Evolutionary conservation across 768 basidiomycete genomes (phyloP).

Genomic region (Suillus subaureus): DNA sequence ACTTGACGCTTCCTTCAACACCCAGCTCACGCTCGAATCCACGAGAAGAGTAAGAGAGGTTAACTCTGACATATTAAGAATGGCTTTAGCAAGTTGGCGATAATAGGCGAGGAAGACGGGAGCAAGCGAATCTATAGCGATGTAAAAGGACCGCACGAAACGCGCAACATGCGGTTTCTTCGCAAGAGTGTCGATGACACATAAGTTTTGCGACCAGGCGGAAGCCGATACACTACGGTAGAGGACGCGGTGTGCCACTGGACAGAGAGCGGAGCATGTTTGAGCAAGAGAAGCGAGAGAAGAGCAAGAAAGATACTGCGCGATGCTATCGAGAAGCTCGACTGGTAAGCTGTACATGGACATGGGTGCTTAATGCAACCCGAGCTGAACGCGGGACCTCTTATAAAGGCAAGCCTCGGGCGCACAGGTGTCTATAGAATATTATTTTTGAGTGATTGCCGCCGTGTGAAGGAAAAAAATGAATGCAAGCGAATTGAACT

Average conservation of each 20-base stretch:
- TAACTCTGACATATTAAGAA: conserved; percentile 63
- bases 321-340: conserved; percentile 64
- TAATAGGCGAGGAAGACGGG: conserved; percentile 51
- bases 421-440: conserved; percentile 12
- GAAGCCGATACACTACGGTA: conserved; percentile 60
- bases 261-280: conserved; percentile 43
- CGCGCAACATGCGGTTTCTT: conserved; percentile 55
- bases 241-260: conserved; percentile 60
- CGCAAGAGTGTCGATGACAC: conserved; percentile 59
- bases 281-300: conserved; percentile 53
- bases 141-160: conserved; percentile 61
- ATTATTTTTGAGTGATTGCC: conserved; percentile 38
- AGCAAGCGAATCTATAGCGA: conserved; percentile 48
- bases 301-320: conserved; percentile 34
- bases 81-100: conserved; percentile 49
- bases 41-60: conserved; percentile 51
- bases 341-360: conserved; percentile 51
- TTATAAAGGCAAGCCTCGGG: conserved; percentile 14
- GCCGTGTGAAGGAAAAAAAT: conserved; percentile 31
- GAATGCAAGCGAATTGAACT: conserved; percentile 16
- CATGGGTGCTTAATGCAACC: conserved; percentile 35
- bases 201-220: conserved; percentile 44
- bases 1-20: conserved; percentile 41
- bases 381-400: conserved; percentile 9
- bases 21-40: conserved; percentile 54